phyloP scores from a whole-genome alignment of 2,329 filamentous ascomycete species.

The Mariannaea elegans region DNA sequence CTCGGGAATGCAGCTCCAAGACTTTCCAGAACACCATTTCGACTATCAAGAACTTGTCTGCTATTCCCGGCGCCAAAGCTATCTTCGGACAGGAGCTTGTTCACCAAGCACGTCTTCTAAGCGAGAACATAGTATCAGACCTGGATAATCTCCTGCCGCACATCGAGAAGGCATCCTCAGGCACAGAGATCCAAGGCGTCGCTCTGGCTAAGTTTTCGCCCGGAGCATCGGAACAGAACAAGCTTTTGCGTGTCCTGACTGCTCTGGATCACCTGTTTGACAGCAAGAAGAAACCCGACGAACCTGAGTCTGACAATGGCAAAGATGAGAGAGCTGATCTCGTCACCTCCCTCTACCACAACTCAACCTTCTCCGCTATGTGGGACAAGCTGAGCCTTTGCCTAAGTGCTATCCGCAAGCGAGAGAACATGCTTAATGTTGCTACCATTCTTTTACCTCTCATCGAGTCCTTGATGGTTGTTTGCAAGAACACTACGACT shows the following conservation, averaged over 20 bases:
- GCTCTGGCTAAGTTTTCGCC: conserved; percentile 96
- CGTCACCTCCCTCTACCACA: conserved; percentile 88
- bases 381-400: conserved; percentile 94
- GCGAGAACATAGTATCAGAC: conserved; percentile 84
- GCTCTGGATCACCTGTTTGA: conserved; percentile 97
- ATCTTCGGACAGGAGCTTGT: conserved; percentile 95
- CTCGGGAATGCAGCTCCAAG: conserved; percentile 95
- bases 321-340: conserved; percentile 81
- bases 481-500: conserved; percentile 95
- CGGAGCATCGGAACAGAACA: conserved; percentile 94
- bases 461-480: conserved; percentile 97
- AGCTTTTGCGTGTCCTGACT: conserved; percentile 89
- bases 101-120: conserved; percentile 83
- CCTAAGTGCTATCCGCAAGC: conserved; percentile 85
- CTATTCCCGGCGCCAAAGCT: conserved; percentile 88
- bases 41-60: conserved; percentile 97
- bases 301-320: conserved; percentile 58
- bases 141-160: conserved; percentile 86
- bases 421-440: conserved; percentile 95
- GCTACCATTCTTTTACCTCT: conserved; percentile 93
- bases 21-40: conserved; percentile 98
- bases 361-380: conserved; percentile 85
- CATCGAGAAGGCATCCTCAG: conserved; percentile 85
- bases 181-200: conserved; percentile 94
- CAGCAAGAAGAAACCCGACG: conserved; percentile 71